These are phyloP conservation scores for Jamesozyma piceae DNA, from an alignment of 805 yeast genomes.

Conservation along the genomic window DNA sequence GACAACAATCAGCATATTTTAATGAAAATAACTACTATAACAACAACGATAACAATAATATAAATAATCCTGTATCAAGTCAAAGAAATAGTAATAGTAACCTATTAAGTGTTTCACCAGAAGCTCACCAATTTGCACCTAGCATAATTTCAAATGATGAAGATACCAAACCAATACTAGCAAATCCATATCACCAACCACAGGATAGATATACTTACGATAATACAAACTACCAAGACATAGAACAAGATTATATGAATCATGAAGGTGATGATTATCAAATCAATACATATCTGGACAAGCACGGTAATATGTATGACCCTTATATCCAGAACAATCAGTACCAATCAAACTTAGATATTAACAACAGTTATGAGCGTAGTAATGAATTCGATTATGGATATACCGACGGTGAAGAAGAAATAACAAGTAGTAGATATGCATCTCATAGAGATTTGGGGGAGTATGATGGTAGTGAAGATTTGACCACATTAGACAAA, in stretches of 20 bases:
- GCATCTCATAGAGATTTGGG: constrained; percentile 19
- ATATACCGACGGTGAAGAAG: constrained; percentile 3
- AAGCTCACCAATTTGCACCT: constrained; percentile 1
- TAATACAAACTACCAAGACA: not conserved
- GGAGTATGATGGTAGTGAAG: constrained; percentile 17
- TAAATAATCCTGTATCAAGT: constrained; percentile 6
- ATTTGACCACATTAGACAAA: constrained; percentile 11
- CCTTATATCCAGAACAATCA: constrained; percentile 18
- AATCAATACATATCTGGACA: constrained; percentile 27
- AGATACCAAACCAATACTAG: constrained; percentile 22
- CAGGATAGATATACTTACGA: not conserved
- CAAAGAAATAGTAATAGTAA: constrained; percentile 2
- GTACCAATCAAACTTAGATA: not conserved
- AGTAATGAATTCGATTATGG: constrained; percentile 5
- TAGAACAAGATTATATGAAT: constrained; percentile 8
- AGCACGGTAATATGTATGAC: constrained; percentile 30
- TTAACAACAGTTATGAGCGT: constrained; percentile 3
- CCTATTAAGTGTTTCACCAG: not conserved
- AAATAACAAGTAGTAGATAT: constrained; percentile 6
- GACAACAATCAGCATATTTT: constrained; percentile 8
- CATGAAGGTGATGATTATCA: constrained; percentile 31
- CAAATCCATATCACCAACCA: not conserved
- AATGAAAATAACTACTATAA: constrained; percentile 22
- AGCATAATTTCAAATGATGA: constrained; percentile 8
- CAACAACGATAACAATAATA: constrained; percentile 5